Evolutionary conservation across 2,329 filamentous ascomycete species (phyloP), one percentile per base, ranked within the genome.

Genomic region (Arthrinium phaeospermum): DNA sequence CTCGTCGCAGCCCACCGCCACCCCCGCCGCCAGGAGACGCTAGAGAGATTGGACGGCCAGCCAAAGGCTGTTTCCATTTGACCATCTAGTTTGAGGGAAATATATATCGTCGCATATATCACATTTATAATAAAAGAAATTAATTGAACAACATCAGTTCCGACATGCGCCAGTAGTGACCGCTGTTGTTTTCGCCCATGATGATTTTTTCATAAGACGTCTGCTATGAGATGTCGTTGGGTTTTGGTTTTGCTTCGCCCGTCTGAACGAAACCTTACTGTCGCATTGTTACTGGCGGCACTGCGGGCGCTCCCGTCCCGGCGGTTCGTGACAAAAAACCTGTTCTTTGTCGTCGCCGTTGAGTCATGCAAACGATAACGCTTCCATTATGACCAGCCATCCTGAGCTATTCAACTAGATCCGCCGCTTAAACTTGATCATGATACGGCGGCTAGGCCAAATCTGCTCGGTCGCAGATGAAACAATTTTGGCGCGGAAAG

Each of bases 1-100:
- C n/a, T 61, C 73, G 19, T 37, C 73, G 41, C 53, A 68, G 10
- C 67, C 67, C 4, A 46, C 67, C 6, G n/a, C 16, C 24, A 68
- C 67, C 27, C 41, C 67, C 41, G 67, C 67, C 41, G 67, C 67
- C 27, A 27, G 67, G 67, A 45, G 67, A 68, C 34, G 57, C 34
- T 64, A 41, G 6, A 13, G 7, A 10, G 27, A 57, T 30, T 30
- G 51, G 51, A 16, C 47, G 0, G 51, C 51, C 24, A 30, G 24
- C 3, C 49, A 22, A 22, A 7, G 30, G 16, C 27, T 19, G 37
- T 30, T 37, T 10, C 24, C 51, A 30, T 61, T 30, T 34, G 19
- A n/a, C 37, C 4, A 37, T 19, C 19, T 41, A 41, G 37, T 61
- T 22, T n/a, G 13, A 37, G 53, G 30, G 34, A 41, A 41, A 37